These are phyloP conservation scores for Aquanectria penicillioides DNA, from an alignment of 2,329 filamentous ascomycete genomes.

Conservation along the genomic window DNA sequence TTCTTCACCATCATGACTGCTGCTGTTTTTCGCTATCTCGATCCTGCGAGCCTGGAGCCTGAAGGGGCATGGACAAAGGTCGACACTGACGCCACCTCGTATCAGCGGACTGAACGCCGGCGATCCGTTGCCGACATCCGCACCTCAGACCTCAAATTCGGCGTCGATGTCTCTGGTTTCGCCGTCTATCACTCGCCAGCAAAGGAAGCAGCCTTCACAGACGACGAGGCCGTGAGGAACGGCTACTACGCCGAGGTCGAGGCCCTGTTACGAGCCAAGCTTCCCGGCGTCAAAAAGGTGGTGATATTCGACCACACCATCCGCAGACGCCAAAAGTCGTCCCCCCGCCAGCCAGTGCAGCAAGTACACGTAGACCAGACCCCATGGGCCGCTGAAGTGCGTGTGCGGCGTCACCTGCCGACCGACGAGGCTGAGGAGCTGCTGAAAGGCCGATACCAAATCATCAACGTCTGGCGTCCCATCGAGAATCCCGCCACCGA, in stretches of 20 bases:
- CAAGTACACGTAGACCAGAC: conserved; percentile 80
- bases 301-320: conserved; percentile 81
- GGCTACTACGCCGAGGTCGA: conserved; percentile 73
- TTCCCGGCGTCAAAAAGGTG: conserved; percentile 67
- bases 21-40: conserved; percentile 20
- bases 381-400: conserved; percentile 66
- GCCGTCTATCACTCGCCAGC: conserved; percentile 46
- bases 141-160: conserved; percentile 26
- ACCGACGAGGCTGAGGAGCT: conserved; percentile 52
- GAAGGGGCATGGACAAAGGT: conserved; percentile 35
- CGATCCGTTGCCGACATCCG: conserved; percentile 39
- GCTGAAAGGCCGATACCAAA: conserved; percentile 56
- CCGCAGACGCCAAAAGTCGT: conserved; percentile 61
- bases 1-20: conserved; percentile 19
- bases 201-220: conserved; percentile 62
- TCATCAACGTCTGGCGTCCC: conserved; percentile 60
- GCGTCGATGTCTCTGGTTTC: conserved; percentile 39
- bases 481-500: conserved; percentile 41
- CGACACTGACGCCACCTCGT: conserved; percentile 35
- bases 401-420: conserved; percentile 70
- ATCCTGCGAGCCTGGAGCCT: conserved; percentile 14
- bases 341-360: conserved; percentile 72
- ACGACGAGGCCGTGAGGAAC: conserved; percentile 63
- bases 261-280: conserved; percentile 61
- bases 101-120: conserved; percentile 28